Evolutionary conservation across 1,284 basidiomycete species (phyloP), one percentile per base, ranked within the genome.

Genomic region (Moniliella sp.): DNA sequence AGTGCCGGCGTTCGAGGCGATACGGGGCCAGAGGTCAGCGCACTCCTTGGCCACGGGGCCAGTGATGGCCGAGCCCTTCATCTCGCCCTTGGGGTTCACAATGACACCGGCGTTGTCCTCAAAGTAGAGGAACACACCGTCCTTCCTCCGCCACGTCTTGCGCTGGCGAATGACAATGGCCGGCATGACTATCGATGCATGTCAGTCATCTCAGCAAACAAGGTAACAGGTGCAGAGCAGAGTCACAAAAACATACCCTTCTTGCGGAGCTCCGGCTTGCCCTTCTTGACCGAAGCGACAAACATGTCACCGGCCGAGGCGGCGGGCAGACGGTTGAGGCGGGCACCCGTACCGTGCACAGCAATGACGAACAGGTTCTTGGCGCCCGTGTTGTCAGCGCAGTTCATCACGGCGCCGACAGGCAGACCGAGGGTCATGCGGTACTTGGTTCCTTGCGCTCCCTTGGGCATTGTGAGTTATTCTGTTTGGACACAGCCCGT

Each of bases 21-120:
- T 94, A 84, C 88, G 84, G 48, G 88, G 88, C 88, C 91, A 97
- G 46, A 97, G 72, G 71, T 97, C 88, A 61, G 86, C 84, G 62
- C 81, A 84, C 79, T 83, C 81, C 72, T 84, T 88, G 66, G 79
- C 82, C 39, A 86, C 80, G 31, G 88, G 91, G 48, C 88, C 88
- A 46, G 88, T 86, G 66, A 99, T 97, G 53, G 86, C 58, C 33
- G 54, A 56, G 40, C 88, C 88, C 73, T 99, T 99, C 88, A 99
- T 97, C 70, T 99, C 88, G 61, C 91, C 88, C 74, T 94, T 94
- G 60, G 82, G 80, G 72, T 94, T 94, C 60, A 62, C 50, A 38
- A 50, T 51, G 33, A 55, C 52, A 45, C 51, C 50, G 34, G 46
- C 46, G 64, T 88, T 88, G 67, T 88, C 84, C 78, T 88, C 88